Conservation (phyloP, 345 rosid species). For the Euphorbia lathyris region DNA sequence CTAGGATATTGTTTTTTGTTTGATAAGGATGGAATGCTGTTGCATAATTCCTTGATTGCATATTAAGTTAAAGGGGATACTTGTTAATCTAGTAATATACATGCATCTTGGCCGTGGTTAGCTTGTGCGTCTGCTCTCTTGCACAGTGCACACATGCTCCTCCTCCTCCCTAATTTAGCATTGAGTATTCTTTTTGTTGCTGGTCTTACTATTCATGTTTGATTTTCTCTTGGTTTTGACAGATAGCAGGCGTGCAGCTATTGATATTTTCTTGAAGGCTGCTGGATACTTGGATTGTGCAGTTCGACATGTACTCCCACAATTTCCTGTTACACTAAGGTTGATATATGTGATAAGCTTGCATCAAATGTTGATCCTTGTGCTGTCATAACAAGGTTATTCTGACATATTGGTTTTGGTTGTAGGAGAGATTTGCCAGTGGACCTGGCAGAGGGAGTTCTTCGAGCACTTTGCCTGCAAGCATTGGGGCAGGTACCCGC, state of each 20-base stretch:
- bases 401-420: conserved; percentile 16
- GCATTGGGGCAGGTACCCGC: conserved; percentile 85
- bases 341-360: conserved; percentile 27
- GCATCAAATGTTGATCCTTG: conserved; percentile 2
- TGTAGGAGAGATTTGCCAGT: conserved; percentile 87
- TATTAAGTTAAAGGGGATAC: neutral
- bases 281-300: conserved; percentile 98
- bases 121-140: neutral
- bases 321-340: conserved; percentile 72
- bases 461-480: conserved; percentile 87
- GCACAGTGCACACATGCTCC: neutral
- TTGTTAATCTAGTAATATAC: neutral
- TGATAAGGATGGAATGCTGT: neutral
- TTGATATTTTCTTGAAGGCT: conserved; percentile 94
- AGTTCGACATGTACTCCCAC: conserved; percentile 84
- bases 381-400: conserved; percentile 10
- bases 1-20: neutral
- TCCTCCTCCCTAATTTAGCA: neutral
- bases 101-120: neutral
- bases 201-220: conserved; percentile 1
- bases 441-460: conserved; percentile 90
- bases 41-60: neutral
- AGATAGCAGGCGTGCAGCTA: conserved; percentile 83
- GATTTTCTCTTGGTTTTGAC: conserved; percentile 23
- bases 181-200: conserved; percentile 6